Evolutionary conservation across 768 basidiomycete genomes (phyloP), one percentile per base, ranked within the genome.

Genomic region (Kwoniella newhampshirensis): DNA sequence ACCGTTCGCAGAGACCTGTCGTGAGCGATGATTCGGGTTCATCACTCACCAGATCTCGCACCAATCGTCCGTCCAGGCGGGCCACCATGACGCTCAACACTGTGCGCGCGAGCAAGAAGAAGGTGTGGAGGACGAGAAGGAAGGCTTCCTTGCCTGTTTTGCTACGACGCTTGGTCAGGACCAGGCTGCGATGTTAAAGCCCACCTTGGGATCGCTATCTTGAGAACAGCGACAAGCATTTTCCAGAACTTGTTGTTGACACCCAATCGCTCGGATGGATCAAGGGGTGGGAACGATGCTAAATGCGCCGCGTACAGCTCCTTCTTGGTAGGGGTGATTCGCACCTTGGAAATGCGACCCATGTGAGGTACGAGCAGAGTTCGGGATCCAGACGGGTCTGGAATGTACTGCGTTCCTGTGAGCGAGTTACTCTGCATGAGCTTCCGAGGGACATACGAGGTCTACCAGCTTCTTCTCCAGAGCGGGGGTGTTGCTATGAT

Each of bases 21-120:
- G n/a, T 53, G 40, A 51, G 46, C 39, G 23, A 17, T 32, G 26
- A 21, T 20, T 26, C 4, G 41, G 17, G 12, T 46, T 5, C n/a
- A n/a, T 9, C 15, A 36, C 79, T 42, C 54, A 88, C 92, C 58
- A 98, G 78, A 75, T 92, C 88, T 48, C 89, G 78, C 2, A 94
- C 94, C 63, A 98, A 88, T 51, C 85, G 79, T 12, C 94, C 94
- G 68, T 98, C 94, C 1, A 98, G 79, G 47, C 84, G 81, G 2
- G 94, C 94, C 0, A 94, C 93, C 5, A 84, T 83, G 3, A 98
- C 84, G 65, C 89, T 92, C 20, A 98, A 81, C 2, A 93, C 82
- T 0, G 94, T 96, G 36, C 94, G 79, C 23, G 89, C 76, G 1
- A 97, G 82, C 51, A 98, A 82, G 77, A 97, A 97, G 54, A 82